Percentiles rank a stretch among this genome's conserved stretches.
Conservation (phyloP, 2,329 filamentous ascomycete genomes). For the Ophiobolus disseminans region DNA sequence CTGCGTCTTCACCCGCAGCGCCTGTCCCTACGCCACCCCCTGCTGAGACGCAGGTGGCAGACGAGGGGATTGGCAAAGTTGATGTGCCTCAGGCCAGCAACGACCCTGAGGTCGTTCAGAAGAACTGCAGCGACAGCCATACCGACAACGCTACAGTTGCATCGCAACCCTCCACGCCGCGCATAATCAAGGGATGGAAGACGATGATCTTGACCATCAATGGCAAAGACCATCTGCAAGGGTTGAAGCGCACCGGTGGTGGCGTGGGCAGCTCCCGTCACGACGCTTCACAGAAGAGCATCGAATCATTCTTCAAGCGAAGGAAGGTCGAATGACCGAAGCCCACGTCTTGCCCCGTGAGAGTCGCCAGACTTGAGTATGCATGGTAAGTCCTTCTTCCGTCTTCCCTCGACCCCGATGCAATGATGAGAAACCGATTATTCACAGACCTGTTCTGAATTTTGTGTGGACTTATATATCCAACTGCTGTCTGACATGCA, state of each 20-base stretch:
- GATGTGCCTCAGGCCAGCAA: neutral
- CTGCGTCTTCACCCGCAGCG: neutral
- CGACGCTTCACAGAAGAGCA: slow-evolving; percentile 76
- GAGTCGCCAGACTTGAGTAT: neutral
- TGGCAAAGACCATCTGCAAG: slow-evolving; percentile 71
- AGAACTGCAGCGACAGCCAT: neutral
- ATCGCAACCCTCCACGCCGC: neutral
- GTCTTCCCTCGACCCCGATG: slow-evolving; percentile 23
- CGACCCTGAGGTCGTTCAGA: neutral
- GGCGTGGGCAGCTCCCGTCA: slow-evolving; percentile 81
- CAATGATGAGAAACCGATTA: slow-evolving; percentile 65
- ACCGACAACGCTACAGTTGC: neutral
- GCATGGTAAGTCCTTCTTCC: slow-evolving; percentile 33
- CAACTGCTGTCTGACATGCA: slow-evolving; percentile 85
- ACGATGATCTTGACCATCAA: slow-evolving; percentile 70
- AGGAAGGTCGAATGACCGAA: slow-evolving; percentile 51
- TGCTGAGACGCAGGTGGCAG: slow-evolving; percentile 2
- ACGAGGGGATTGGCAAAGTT: slow-evolving; percentile 2
- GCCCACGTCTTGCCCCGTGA: neutral
- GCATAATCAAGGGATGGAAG: slow-evolving; percentile 49
- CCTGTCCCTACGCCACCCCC: slow-evolving; percentile 3
- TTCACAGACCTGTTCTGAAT: slow-evolving; percentile 89
- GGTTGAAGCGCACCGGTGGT: slow-evolving; percentile 79
- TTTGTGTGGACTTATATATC: slow-evolving; percentile 73
- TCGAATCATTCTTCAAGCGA: slow-evolving; percentile 79